phyloP scores from a whole-genome alignment of 139 green algal species.

The Nannochloris sp. region DNA sequence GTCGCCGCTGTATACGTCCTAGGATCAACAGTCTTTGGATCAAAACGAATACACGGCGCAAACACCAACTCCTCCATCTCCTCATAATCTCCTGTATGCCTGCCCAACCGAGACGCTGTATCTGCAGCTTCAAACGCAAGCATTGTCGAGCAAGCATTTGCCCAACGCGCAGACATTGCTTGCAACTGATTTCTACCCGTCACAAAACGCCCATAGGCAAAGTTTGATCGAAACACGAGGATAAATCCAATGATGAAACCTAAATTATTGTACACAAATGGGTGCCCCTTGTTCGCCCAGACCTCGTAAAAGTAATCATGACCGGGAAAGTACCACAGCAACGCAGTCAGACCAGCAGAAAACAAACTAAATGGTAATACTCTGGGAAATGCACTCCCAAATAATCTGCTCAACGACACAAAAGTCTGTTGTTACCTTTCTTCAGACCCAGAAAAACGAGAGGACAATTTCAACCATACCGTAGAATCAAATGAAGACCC shows the following conservation, averaged over 20 bases:
- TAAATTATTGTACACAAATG: constrained; percentile 2
- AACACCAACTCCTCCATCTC: neutral
- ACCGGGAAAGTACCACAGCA: neutral
- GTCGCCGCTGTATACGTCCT: neutral
- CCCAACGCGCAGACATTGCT: neutral
- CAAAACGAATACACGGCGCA: no score
- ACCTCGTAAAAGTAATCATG: neutral
- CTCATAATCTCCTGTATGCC: neutral
- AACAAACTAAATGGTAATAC: neutral
- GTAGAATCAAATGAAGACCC: constrained; percentile 1
- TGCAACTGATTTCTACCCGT: neutral
- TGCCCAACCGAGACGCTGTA: neutral
- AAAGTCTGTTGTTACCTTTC: neutral
- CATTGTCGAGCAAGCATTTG: neutral
- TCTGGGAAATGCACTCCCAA: constrained; percentile 2
- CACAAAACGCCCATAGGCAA: neutral
- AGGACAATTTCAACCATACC: neutral
- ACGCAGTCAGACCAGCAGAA: neutral
- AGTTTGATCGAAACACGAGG: neutral
- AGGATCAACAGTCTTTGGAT: neutral
- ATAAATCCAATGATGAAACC: constrained; percentile 4
- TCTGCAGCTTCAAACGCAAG: constrained; percentile 5
- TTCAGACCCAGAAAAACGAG: neutral
- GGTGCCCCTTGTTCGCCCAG: neutral
- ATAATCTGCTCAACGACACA: neutral